A percentile compares a stretch with the other conserved stretches of the same genome.
Conservation (phyloP, 108 stramenopile species). For the Fragilaria crotonensis region DNA sequence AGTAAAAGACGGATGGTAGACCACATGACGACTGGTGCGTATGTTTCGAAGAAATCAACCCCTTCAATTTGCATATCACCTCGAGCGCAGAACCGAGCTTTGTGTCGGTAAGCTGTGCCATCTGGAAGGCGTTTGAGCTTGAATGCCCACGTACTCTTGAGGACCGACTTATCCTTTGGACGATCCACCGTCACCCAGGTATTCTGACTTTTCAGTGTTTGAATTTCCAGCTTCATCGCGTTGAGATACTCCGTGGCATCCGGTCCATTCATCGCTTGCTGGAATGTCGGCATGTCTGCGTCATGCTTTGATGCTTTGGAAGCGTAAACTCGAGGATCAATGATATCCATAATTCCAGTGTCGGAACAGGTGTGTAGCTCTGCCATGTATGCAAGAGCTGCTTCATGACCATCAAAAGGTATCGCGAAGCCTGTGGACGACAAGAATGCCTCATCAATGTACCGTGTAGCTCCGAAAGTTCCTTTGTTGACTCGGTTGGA, state of each 20-base stretch:
- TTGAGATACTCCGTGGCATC: neutral
- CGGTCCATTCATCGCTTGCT: slow-evolving; percentile 2
- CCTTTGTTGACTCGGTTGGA: neutral
- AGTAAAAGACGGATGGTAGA: slow-evolving; percentile 13
- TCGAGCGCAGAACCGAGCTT: slow-evolving; percentile 16
- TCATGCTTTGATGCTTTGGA: neutral
- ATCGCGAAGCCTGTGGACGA: neutral
- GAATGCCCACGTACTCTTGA: slow-evolving; percentile 22
- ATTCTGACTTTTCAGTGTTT: neutral
- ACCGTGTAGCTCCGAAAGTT: neutral
- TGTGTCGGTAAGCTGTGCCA: slow-evolving; percentile 16
- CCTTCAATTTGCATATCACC: slow-evolving; percentile 38
- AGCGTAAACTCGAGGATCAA: neutral
- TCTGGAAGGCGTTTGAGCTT: slow-evolving; percentile 16
- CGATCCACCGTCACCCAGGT: neutral
- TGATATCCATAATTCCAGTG: neutral
- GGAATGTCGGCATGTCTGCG: neutral
- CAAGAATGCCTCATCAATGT: neutral
- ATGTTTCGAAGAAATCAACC: slow-evolving; percentile 25
- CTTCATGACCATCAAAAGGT: neutral
- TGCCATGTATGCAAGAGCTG: neutral
- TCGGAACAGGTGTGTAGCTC: neutral
- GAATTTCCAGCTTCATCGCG: neutral
- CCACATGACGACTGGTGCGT: slow-evolving; percentile 19
- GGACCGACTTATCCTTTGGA: neutral